phyloP scores from a whole-genome alignment of 1,284 basidiomycete genomes.

The Malassezia obtusa region DNA sequence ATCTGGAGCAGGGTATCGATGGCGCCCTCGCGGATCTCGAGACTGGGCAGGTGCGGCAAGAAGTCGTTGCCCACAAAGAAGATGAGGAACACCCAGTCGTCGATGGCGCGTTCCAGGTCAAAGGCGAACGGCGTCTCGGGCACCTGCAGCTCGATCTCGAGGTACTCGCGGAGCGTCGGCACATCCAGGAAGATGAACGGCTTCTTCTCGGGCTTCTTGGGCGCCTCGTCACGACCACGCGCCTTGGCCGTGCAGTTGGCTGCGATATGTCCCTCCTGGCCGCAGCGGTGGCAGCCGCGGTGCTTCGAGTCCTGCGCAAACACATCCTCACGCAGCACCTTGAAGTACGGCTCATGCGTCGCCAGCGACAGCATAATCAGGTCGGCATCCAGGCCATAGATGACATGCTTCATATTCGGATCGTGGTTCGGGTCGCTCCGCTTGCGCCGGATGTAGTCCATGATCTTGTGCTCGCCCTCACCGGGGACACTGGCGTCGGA shows the following conservation, averaged over 20 bases:
- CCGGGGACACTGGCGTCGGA: slow-evolving; percentile 95
- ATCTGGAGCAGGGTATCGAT: slow-evolving; percentile 92
- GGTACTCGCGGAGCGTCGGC: slow-evolving; percentile 85
- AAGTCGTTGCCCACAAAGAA: slow-evolving; percentile 99
- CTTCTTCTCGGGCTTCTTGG: slow-evolving; percentile 56
- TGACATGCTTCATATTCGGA: slow-evolving; percentile 90
- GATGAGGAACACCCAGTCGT: slow-evolving; percentile 98
- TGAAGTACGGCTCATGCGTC: slow-evolving; percentile 95
- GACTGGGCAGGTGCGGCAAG: slow-evolving; percentile 87
- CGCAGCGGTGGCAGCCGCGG: slow-evolving; percentile 70
- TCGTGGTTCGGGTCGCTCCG: slow-evolving; percentile 77
- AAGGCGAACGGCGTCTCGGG: slow-evolving; percentile 72
- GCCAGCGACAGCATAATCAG: slow-evolving; percentile 97
- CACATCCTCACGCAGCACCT: slow-evolving; percentile 93
- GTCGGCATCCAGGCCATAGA: slow-evolving; percentile 97
- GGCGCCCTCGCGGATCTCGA: slow-evolving; percentile 97
- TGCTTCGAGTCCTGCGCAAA: slow-evolving; percentile 64
- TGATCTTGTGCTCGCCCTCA: slow-evolving; percentile 99
- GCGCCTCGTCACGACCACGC: slow-evolving; percentile 13
- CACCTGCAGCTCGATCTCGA: slow-evolving; percentile 85
- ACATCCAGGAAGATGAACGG: slow-evolving; percentile 99
- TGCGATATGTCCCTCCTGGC: slow-evolving; percentile 85
- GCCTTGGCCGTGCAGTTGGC: slow-evolving; percentile 64
- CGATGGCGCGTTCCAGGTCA: slow-evolving; percentile 89
- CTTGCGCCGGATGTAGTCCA: slow-evolving; percentile 93